Evolutionary conservation across 208 protist genomes (phyloP), one percentile per base, ranked within the genome.

Genomic region (Leishmania turanica): DNA sequence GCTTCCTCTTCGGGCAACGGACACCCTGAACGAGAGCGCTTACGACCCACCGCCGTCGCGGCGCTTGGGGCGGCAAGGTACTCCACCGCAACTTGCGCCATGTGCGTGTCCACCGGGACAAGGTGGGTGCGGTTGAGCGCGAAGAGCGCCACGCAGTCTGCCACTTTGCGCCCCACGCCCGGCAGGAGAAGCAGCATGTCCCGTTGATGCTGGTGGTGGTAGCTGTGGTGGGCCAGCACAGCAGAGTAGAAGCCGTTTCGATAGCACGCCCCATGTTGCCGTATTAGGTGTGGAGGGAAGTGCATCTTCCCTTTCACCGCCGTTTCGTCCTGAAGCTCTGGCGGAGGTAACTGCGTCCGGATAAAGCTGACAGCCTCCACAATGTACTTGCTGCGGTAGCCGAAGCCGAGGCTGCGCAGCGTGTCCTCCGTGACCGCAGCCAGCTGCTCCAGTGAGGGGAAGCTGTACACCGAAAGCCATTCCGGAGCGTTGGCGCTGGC

Each of bases 21-120:
- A 31, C 21, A 31, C n/a, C 69, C 42, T 73, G 45, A 2, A 34
- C 45, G 69, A 58, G 27, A 42, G 27, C 64, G 65, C 7, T 56
- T 54, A 8, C 58, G 27, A 45, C 54, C n/a, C 54, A 47, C 71
- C 60, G 42, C 37, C 40, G 34, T 19, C 24, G 27, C 37, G 17
- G 68, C 24, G n/a, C 47, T 24, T 34, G 77, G 19, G 15, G 58
- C 15, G 0, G 73, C 27, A 6, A 96, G 78, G 73, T 93, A 96
- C 79, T 82, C 75, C 68, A 81, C 78, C 0, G 95, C 93, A 8
- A 96, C 78, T 77, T 97, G 95, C 21, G 89, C 85, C 86, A 96
- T 95, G 85, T 97, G 95, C n/a, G 95, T 97, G 82, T 97, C 95
- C 37, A 96, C 91, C n/a, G 95, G 95, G 15, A 96, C 93, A 54